Conservation (phyloP, 1,284 basidiomycete genomes). For the Vanrija pseudolonga region DNA sequence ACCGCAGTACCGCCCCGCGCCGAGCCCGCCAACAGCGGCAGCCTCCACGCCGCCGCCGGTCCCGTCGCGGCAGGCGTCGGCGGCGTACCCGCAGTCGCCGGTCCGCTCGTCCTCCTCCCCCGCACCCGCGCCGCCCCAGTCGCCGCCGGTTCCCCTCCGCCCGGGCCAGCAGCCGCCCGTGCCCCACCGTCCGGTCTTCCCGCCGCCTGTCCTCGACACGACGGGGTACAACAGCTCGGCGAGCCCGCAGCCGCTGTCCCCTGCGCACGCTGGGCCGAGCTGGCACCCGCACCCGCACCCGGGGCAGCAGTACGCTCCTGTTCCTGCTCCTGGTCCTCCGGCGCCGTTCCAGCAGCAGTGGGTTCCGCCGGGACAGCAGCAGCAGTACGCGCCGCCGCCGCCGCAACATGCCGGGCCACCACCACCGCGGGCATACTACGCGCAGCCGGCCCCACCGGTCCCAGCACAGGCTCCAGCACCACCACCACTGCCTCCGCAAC, state of each 20-base stretch:
- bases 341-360: background rate
- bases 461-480: constrained; percentile 2
- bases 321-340: no score
- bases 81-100: background rate
- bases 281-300: background rate
- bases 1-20: constrained; percentile 32
- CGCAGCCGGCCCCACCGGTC: constrained; percentile 21
- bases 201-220: background rate
- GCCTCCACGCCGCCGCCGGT: constrained; percentile 8
- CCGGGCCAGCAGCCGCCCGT: constrained; percentile 19
- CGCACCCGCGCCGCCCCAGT: constrained; percentile 15
- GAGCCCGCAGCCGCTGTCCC: background rate
- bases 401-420: constrained; percentile 2
- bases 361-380: background rate
- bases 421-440: background rate
- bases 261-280: background rate
- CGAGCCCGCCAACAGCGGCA: constrained; percentile 23
- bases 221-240: background rate
- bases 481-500: no score
- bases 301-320: background rate
- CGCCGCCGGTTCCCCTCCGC: constrained; percentile 16
- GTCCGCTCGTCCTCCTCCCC: background rate
- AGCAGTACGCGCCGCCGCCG: constrained; percentile 7
- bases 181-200: constrained; percentile 13
- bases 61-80: constrained; percentile 18